These are phyloP conservation scores for Candida gigantensis DNA, from an alignment of 1,139 yeast species.

Conservation along the genomic window DNA sequence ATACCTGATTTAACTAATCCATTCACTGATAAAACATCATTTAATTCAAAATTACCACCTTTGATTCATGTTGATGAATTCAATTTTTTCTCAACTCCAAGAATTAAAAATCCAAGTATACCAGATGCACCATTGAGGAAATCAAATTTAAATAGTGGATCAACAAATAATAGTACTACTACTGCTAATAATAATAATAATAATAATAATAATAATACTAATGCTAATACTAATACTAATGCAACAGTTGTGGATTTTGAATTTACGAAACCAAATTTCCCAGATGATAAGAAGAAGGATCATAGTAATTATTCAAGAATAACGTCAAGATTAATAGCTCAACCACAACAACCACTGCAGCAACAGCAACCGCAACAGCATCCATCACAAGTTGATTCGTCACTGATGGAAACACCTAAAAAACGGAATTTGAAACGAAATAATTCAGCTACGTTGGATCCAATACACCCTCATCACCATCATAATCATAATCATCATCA, in stretches of 20 bases:
- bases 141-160: constrained; percentile 25
- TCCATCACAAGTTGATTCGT: constrained; percentile 2
- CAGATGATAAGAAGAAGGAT: constrained; percentile 23
- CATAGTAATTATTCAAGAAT: constrained; percentile 46
- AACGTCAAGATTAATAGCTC: constrained; percentile 55
- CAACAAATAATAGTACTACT: not conserved
- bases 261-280: constrained; percentile 37
- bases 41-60: constrained; percentile 11
- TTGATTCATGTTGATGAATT: constrained; percentile 24
- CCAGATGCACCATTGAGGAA: constrained; percentile 60
- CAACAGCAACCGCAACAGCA: not conserved
- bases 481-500: no score
- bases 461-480: constrained; percentile 9
- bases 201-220: constrained; percentile 8
- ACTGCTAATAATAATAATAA: constrained; percentile 12
- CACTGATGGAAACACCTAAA: constrained; percentile 12
- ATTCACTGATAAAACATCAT: constrained; percentile 18
- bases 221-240: not conserved
- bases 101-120: constrained; percentile 38
- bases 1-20: constrained; percentile 25
- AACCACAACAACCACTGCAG: constrained; percentile 42
- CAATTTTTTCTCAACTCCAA: constrained; percentile 47
- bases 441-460: constrained; percentile 23
- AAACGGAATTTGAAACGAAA: constrained; percentile 28
- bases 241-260: constrained; percentile 29